Percentiles rank a stretch among this genome's conserved stretches.
Evolutionary conservation across 2,329 filamentous ascomycete genomes (phyloP).

Genomic region (Trichoderma citrinoviride): DNA sequence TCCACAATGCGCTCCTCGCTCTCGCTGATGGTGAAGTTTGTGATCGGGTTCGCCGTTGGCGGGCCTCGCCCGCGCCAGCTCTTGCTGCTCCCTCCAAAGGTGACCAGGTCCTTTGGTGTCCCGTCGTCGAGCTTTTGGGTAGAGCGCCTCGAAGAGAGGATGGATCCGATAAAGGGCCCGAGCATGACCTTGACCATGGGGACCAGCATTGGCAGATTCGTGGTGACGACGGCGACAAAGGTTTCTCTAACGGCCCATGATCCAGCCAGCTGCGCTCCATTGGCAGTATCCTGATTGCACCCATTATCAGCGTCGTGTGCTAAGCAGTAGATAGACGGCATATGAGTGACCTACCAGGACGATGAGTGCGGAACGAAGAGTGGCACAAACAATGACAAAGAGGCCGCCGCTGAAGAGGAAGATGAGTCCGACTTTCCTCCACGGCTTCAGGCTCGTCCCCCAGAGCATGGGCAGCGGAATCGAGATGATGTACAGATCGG

Average conservation of each 20-base stretch:
- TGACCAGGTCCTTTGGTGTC: slow-evolving; percentile 25
- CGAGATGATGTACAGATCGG: slow-evolving; percentile 57
- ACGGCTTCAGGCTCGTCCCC: slow-evolving; percentile 36
- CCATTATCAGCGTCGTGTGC: background rate
- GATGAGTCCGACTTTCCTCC: slow-evolving; percentile 41
- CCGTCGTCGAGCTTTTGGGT: slow-evolving; percentile 25
- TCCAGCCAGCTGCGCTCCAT: slow-evolving; percentile 42
- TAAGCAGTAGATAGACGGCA: background rate
- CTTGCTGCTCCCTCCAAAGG: slow-evolving; percentile 25
- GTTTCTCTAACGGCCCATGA: slow-evolving; percentile 45
- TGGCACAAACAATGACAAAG: slow-evolving; percentile 42
- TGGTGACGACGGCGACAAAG: slow-evolving; percentile 44
- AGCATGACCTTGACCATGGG: slow-evolving; percentile 42
- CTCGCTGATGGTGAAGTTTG: slow-evolving; percentile 25
- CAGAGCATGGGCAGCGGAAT: slow-evolving; percentile 55
- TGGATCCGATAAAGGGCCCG: slow-evolving; percentile 27
- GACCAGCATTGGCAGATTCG: slow-evolving; percentile 46
- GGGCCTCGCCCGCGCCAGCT: slow-evolving; percentile 22
- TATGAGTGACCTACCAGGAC: slow-evolving; percentile 28
- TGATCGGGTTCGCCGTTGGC: slow-evolving; percentile 23
- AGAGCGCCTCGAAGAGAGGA: slow-evolving; percentile 27
- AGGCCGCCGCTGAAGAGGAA: slow-evolving; percentile 41
- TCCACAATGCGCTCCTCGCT: slow-evolving; percentile 30
- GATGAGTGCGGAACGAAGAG: slow-evolving; percentile 36
- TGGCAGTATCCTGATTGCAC: slow-evolving; percentile 37